Percentiles rank a stretch among this genome's conserved stretches.
Evolutionary conservation across 371 early-diverging fungal species (phyloP).

Genomic region (Syncephalastrum sp.): DNA sequence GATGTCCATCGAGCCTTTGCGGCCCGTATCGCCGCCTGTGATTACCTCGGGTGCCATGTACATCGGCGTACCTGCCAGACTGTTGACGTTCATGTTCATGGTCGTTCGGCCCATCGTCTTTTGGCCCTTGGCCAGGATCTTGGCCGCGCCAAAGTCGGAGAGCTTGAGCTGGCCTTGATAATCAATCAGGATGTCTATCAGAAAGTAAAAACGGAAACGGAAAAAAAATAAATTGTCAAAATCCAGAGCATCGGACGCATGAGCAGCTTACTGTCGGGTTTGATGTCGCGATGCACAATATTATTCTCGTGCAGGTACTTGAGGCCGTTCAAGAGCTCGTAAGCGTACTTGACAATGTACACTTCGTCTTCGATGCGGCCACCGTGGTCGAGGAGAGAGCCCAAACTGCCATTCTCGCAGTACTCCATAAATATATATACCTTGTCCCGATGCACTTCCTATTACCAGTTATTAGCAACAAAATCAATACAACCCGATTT

Average conservation of each 20-base stretch:
- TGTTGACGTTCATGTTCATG: conserved; percentile 59
- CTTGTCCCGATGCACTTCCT: conserved; percentile 88
- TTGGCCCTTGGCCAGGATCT: conserved; percentile 78
- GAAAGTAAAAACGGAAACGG: too few relatives aligned
- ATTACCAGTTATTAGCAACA: conserved; percentile 2
- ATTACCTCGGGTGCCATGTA: conserved; percentile 98
- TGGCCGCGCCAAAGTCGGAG: conserved; percentile 91
- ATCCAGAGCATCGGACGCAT: neutral
- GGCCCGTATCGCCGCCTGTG: conserved; percentile 72
- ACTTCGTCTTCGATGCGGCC: conserved; percentile 78
- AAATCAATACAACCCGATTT: neutral
- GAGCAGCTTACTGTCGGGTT: conserved; percentile 74
- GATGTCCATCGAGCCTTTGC: conserved; percentile 87
- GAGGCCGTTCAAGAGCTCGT: conserved; percentile 88
- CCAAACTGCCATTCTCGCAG: conserved; percentile 83
- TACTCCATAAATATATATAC: conserved; percentile 95
- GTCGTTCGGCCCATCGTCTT: conserved; percentile 69
- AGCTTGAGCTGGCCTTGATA: conserved; percentile 78
- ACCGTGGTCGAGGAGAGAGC: conserved; percentile 73
- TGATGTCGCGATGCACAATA: conserved; percentile 92
- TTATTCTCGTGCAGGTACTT: conserved; percentile 85
- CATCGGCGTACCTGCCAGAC: conserved; percentile 93
- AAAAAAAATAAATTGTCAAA: too few relatives aligned
- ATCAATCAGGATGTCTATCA: conserved; percentile 76
- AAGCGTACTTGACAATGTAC: conserved; percentile 73